Evolutionary conservation across 2,329 filamentous ascomycete species (phyloP).

Genomic region (Pleomassaria siparia): DNA sequence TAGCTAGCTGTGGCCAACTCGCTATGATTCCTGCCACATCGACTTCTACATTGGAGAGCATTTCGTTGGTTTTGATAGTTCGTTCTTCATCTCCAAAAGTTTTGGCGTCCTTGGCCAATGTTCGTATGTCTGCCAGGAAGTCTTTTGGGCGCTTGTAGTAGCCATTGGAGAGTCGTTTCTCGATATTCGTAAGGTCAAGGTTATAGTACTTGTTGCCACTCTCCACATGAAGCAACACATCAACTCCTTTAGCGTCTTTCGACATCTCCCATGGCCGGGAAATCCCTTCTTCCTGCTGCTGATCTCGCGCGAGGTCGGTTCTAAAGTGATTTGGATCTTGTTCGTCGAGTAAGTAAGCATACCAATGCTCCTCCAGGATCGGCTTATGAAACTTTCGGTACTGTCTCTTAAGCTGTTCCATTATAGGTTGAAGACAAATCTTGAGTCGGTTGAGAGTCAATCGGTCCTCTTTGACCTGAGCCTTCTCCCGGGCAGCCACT

Average conservation of each 20-base stretch:
- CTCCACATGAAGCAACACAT: slow-evolving; percentile 72
- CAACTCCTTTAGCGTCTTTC: slow-evolving; percentile 75
- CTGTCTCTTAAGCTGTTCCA: slow-evolving; percentile 92
- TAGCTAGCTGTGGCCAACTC: slow-evolving; percentile 61
- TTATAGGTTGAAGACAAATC: slow-evolving; percentile 85
- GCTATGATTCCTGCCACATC: slow-evolving; percentile 78
- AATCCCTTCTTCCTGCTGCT: slow-evolving; percentile 55
- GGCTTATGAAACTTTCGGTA: slow-evolving; percentile 87
- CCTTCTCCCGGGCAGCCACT: slow-evolving; percentile 80
- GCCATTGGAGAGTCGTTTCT: slow-evolving; percentile 94
- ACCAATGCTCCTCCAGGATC: slow-evolving; percentile 69
- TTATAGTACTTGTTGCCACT: slow-evolving; percentile 93
- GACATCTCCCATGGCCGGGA: slow-evolving; percentile 77
- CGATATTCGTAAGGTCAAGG: slow-evolving; percentile 86
- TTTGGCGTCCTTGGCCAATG: slow-evolving; percentile 81
- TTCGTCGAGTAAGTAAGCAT: slow-evolving; percentile 83
- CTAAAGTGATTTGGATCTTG: slow-evolving; percentile 68
- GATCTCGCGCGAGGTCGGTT: slow-evolving; percentile 60
- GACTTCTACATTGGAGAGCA: slow-evolving; percentile 90
- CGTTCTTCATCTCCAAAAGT: slow-evolving; percentile 80
- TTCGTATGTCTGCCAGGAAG: slow-evolving; percentile 84
- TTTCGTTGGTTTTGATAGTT: slow-evolving; percentile 84
- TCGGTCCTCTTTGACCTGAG: slow-evolving; percentile 78
- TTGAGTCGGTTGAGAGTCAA: slow-evolving; percentile 85
- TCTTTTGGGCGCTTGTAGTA: slow-evolving; percentile 91